Evolutionary conservation across 75 land plant genomes (phyloP), one percentile per base, ranked within the genome.

Genomic region (Cupressus sempervirens): DNA sequence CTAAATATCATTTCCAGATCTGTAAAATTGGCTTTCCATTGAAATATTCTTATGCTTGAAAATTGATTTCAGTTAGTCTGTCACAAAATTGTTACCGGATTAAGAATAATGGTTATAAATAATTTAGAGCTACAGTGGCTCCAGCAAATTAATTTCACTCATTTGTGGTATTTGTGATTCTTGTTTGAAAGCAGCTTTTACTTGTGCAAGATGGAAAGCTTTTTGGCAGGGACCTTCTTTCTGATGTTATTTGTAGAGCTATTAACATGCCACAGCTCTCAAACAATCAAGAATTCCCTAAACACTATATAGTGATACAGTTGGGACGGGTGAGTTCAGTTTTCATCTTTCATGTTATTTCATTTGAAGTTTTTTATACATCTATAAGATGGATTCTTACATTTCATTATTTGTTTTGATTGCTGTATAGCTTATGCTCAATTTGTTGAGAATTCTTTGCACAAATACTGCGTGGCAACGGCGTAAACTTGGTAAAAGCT

Each of bases 401-500:
- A 35, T n/a, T n/a, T 84, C 50, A 10, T 16, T 83, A 7, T 52
- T 50, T 87, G 35, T 80, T 8, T 65, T 83, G 41, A 18, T 14
- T 81, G 0, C 20, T 45, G 23, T 87, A 88, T 89, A 96, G 99
- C 89, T 98, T 58, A 84, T 89, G 50, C 82, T 95, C 50, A 90
- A 89, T 87, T 85, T 98, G 90, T 87, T 98, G 74, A 95, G 90
- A 89, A 83, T 95, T 54, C 91, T 96, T 48, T 96, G 99, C 85
- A 91, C 97, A 83, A 96, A 98, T 89, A 74, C 89, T 84, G 92
- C 99, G 84, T 95, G 97, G 97, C 97, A 98, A 89, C 88, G 96
- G 53, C 98, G 97, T 35, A 96, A 96, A 89, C 95, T 98, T 56
- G 99, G 98, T 40, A 96, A 95, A 58, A 89, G 92, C 67, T 86